Conservation (phyloP, 2,329 filamentous ascomycete species). For the Microsporum ferrugineum region DNA sequence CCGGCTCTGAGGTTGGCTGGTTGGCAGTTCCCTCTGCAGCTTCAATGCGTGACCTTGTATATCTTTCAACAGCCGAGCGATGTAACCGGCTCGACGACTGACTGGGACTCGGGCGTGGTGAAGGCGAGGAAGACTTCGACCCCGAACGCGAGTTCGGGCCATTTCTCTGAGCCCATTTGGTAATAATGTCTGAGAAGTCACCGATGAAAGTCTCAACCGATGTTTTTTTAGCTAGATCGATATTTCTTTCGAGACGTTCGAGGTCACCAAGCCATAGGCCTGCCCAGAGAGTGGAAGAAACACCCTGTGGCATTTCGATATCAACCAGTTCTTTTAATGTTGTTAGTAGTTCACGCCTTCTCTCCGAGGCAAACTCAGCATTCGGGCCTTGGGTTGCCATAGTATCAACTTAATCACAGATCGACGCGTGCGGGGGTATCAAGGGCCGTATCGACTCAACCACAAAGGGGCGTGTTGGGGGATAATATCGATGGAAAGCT, state of each 20-base stretch:
- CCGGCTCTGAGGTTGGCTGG: neutral
- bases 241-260: neutral
- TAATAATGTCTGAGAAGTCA: neutral
- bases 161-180: neutral
- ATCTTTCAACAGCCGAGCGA: neutral
- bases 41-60: neutral
- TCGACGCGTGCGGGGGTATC: neutral
- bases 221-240: neutral
- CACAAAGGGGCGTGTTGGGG: too few species aligned
- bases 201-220: neutral
- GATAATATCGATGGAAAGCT: too few species aligned
- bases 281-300: neutral
- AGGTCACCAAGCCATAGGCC: neutral
- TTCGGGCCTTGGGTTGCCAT: neutral
- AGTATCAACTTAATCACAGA: neutral
- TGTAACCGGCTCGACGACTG: neutral
- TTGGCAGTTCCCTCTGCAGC: neutral
- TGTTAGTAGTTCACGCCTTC: neutral
- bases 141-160: neutral
- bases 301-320: neutral
- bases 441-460: neutral
- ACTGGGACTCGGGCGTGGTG: neutral
- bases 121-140: neutral
- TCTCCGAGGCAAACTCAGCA: neutral
- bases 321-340: neutral